These are phyloP conservation scores for Allium cepa DNA, from an alignment of 106 monocot genomes.

Conservation along the genomic window DNA sequence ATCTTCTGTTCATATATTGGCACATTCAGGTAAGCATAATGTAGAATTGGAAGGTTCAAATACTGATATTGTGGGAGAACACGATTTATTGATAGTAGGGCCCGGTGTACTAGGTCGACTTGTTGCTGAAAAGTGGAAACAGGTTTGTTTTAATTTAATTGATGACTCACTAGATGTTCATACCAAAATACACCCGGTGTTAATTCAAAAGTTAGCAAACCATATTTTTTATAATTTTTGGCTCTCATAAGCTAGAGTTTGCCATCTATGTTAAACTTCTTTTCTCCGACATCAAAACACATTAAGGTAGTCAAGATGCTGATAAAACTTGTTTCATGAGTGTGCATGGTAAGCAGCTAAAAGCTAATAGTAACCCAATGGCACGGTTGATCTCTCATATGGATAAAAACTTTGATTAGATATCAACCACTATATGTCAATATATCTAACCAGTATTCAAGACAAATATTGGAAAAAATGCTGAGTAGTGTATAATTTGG, in stretches of 20 bases:
- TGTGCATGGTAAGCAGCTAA: neutral
- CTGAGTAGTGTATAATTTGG: no score
- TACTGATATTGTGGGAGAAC: constrained; percentile 16
- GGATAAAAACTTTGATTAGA: no score
- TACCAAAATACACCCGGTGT: neutral
- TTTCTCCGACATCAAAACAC: neutral
- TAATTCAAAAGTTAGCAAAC: neutral
- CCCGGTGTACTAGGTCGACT: constrained; percentile 65
- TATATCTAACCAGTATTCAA: no score
- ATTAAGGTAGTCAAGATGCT: neutral
- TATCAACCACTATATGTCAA: no score
- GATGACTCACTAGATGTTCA: neutral
- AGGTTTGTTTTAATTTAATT: constrained; percentile 27
- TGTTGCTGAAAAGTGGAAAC: constrained; percentile 60
- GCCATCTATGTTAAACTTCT: neutral
- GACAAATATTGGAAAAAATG: no score
- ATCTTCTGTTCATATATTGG: no score
- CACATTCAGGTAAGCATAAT: constrained; percentile 14
- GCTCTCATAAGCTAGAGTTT: neutral
- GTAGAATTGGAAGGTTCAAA: constrained; percentile 5
- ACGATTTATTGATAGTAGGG: constrained; percentile 50
- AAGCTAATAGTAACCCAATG: no score
- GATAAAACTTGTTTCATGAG: neutral
- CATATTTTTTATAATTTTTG: neutral
- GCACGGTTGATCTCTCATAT: no score